These are phyloP conservation scores for Leccinum subgranulosum DNA, from an alignment of 768 basidiomycete species.

Conservation along the genomic window DNA sequence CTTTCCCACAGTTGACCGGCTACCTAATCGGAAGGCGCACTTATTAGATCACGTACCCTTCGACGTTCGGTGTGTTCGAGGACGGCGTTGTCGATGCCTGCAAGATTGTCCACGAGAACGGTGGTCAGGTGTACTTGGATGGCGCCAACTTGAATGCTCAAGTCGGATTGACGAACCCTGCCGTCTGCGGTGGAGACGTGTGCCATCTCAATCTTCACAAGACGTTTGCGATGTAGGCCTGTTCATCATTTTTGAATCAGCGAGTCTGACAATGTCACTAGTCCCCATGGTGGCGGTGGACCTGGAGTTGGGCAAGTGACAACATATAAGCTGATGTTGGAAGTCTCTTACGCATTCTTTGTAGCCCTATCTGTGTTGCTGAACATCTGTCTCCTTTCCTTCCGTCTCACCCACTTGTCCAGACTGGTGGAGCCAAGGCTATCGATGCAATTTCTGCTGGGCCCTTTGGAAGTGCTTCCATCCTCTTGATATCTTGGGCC, in stretches of 20 bases:
- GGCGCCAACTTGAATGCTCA: slow-evolving; percentile 94
- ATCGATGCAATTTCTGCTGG: slow-evolving; percentile 90
- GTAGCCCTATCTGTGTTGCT: slow-evolving; percentile 88
- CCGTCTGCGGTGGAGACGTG: slow-evolving; percentile 95
- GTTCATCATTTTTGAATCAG: not conserved
- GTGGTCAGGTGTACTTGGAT: slow-evolving; percentile 97
- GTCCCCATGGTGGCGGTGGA: slow-evolving; percentile 96
- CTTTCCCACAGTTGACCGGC: slow-evolving; percentile 5
- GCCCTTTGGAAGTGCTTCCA: slow-evolving; percentile 93
- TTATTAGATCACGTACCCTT: slow-evolving; percentile 87
- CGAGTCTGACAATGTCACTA: slow-evolving; percentile 26
- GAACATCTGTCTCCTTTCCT: slow-evolving; percentile 94
- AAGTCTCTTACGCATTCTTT: slow-evolving; percentile 3
- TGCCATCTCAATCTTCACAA: slow-evolving; percentile 99
- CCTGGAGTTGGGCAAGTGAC: slow-evolving; percentile 82
- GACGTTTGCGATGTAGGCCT: slow-evolving; percentile 86
- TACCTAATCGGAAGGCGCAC: slow-evolving; percentile 10
- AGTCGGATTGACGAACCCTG: slow-evolving; percentile 89
- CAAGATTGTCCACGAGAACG: slow-evolving; percentile 89
- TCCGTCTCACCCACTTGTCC: slow-evolving; percentile 77
- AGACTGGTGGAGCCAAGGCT: slow-evolving; percentile 60
- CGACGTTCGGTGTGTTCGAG: slow-evolving; percentile 98
- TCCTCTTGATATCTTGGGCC: slow-evolving; percentile 96
- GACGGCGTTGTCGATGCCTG: slow-evolving; percentile 87
- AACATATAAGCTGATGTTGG: not conserved